Evolutionary conservation across 352 stramenopile species (phyloP).

Genomic region (Stephanocyclus meneghinianus): DNA sequence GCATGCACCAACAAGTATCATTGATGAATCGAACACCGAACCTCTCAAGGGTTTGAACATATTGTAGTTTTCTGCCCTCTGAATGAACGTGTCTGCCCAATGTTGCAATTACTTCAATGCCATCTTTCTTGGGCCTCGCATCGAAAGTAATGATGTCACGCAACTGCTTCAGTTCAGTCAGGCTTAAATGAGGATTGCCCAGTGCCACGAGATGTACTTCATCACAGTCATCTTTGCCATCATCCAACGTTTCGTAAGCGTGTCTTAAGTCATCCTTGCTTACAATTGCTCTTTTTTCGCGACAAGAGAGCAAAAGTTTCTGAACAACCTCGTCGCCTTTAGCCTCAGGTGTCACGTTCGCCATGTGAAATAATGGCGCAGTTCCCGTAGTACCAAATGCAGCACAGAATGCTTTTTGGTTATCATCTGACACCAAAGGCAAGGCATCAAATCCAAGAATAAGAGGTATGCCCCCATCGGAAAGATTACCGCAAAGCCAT

Average conservation of each 20-base stretch:
- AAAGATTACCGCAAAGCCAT: conserved; percentile 68
- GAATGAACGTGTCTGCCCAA: conserved; percentile 30
- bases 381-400: conserved; percentile 76
- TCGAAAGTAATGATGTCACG: conserved; percentile 47
- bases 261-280: conserved; percentile 38
- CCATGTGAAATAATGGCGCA: conserved; percentile 76
- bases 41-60: conserved; percentile 50
- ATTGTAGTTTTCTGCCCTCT: conserved; percentile 28
- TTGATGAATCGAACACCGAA: conserved; percentile 75
- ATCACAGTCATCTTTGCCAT: conserved; percentile 14
- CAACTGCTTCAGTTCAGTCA: conserved; percentile 63
- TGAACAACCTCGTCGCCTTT: conserved; percentile 19
- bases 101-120: conserved; percentile 65
- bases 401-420: conserved; percentile 78
- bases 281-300: conserved; percentile 25
- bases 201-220: conserved; percentile 65
- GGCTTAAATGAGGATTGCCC: conserved; percentile 76
- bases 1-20: conserved; percentile 84
- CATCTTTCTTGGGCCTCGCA: conserved; percentile 45
- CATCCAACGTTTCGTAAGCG: conserved; percentile 54
- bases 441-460: conserved; percentile 67
- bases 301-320: conserved; percentile 25
- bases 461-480: conserved; percentile 66
- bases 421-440: conserved; percentile 58
- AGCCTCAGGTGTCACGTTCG: conserved; percentile 73